Evolutionary conservation across 768 basidiomycete species (phyloP), one percentile per base, ranked within the genome.

Genomic region (Mycena metata): DNA sequence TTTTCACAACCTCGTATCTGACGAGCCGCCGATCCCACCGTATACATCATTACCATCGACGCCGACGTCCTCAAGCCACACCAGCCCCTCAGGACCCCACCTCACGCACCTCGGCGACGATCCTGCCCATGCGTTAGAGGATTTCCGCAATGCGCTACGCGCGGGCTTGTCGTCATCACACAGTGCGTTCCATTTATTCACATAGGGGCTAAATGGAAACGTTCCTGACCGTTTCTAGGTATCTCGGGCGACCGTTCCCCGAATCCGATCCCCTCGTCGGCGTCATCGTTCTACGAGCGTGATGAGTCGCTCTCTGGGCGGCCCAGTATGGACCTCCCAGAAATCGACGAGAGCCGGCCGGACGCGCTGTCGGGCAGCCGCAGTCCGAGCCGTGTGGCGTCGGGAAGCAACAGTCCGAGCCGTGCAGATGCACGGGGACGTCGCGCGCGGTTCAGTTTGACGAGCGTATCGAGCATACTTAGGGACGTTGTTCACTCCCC

Each of bases 401-500:
- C n/a, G 42, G 63, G 63, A 19, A 60, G 45, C 39, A 76, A 66
- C 35, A 71, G 69, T 42, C 69, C 71, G 11, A 69, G 35, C 36
- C 74, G 73, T 16, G 64, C 47, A 21, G 74, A 74, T 7, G 64
- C 77, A 12, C 76, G 79, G 57, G 65, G 75, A 77, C 68, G 83
- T 75, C 74, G 74, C 62, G 83, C 86, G 21, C 83, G 86, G 7
- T 90, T 90, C 73, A 87, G 83, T 51, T 77, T 91, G 9, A 81
- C 85, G 15, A 83, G 82, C 9, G 83, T 90, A 33, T 85, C 88
- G 2, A 86, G 82, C 61, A 81, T 79, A 24, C 72, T 89, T 23
- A 77, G 79, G 73, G 86, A 85, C 54, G 87, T 78, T 12, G 83
- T 90, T 39, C 83, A 87, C 33, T 86, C 88, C 89, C 0, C 81